Conservation (phyloP, 805 yeast genomes). For the Pichia membranifaciens region DNA sequence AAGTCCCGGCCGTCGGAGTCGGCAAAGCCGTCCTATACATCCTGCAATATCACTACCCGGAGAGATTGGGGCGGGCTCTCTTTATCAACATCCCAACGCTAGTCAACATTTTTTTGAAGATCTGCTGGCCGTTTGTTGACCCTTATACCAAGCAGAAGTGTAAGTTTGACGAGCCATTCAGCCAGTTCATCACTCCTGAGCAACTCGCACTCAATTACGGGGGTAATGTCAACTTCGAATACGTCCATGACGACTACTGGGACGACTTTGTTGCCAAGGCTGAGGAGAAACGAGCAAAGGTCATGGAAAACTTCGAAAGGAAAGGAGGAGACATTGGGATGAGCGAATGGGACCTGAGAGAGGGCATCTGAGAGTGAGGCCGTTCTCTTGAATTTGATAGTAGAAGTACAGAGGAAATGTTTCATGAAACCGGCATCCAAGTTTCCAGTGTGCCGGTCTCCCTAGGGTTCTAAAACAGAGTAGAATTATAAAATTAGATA, state of each 20-base stretch:
- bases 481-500: too few species aligned
- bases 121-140: slow-evolving; percentile 94
- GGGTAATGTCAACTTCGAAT: slow-evolving; percentile 79
- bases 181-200: slow-evolving; percentile 68
- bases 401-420: too few species aligned
- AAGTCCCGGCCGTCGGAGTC: slow-evolving; percentile 70
- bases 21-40: slow-evolving; percentile 90
- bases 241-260: slow-evolving; percentile 82
- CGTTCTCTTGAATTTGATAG: background rate
- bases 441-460: too few species aligned
- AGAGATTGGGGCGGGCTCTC: slow-evolving; percentile 86
- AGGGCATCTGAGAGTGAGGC: slow-evolving; percentile 16
- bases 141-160: slow-evolving; percentile 91
- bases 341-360: slow-evolving; percentile 75
- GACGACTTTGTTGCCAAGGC: slow-evolving; percentile 58
- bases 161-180: slow-evolving; percentile 86
- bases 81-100: slow-evolving; percentile 92
- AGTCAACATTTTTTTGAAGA: slow-evolving; percentile 87
- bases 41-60: slow-evolving; percentile 95
- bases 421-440: too few species aligned
- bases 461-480: too few species aligned
- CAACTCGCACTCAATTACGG: slow-evolving; percentile 83
- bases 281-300: slow-evolving; percentile 47
- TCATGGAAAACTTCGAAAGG: slow-evolving; percentile 59
- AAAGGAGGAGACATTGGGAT: slow-evolving; percentile 74